Conservation (phyloP, 768 basidiomycete species). For the Coprinellus micaceus region DNA sequence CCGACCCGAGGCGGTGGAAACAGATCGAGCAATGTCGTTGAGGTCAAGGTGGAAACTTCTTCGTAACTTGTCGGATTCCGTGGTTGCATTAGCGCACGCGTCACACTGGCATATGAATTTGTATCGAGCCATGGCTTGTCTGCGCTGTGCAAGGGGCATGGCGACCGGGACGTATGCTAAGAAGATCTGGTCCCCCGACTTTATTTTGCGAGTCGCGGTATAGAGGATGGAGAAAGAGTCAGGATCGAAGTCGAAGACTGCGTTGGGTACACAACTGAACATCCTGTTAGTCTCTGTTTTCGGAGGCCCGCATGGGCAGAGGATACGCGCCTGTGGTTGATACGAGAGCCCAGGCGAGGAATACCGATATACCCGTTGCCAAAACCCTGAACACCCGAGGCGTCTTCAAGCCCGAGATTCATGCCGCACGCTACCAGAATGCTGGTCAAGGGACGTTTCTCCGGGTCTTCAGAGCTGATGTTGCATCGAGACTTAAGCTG, state of each 20-base stretch:
- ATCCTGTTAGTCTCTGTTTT: neutral
- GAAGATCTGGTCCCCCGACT: slow-evolving; percentile 28
- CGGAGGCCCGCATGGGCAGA: slow-evolving; percentile 22
- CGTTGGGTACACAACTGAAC: slow-evolving; percentile 30
- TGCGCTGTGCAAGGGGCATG: slow-evolving; percentile 19
- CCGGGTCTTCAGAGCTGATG: neutral
- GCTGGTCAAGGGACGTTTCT: slow-evolving; percentile 1
- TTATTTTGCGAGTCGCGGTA: slow-evolving; percentile 24
- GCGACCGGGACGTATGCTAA: slow-evolving; percentile 23
- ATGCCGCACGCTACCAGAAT: slow-evolving; percentile 8
- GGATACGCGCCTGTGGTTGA: slow-evolving; percentile 39
- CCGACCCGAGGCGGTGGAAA: neutral
- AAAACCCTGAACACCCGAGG: neutral
- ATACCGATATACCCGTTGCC: slow-evolving; percentile 3
- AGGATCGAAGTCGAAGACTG: slow-evolving; percentile 22
- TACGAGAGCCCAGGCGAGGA: slow-evolving; percentile 16
- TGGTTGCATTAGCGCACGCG: slow-evolving; percentile 21
- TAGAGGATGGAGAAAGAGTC: slow-evolving; percentile 29
- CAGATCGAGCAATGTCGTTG: neutral
- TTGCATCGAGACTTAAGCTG: neutral
- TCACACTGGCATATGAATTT: slow-evolving; percentile 25
- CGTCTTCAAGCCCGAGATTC: neutral
- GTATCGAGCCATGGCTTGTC: slow-evolving; percentile 24
- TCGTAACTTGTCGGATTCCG: slow-evolving; percentile 21
- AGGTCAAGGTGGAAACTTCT: slow-evolving; percentile 2